Percentiles rank a stretch among this genome's conserved stretches.
Conservation (phyloP, 1,139 yeast species). For the Scheffersomyces cryptocercus region DNA sequence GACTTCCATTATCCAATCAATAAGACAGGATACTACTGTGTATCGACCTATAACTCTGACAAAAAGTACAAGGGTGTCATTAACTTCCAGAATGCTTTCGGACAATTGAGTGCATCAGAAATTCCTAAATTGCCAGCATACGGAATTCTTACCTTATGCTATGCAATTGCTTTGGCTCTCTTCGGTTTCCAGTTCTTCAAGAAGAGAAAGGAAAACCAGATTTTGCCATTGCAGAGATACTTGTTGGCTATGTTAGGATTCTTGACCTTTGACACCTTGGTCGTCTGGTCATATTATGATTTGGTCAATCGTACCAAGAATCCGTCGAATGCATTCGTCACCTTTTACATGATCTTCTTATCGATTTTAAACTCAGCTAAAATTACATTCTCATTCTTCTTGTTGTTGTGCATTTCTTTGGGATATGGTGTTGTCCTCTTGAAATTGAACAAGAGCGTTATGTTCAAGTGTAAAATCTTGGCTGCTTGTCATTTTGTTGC, state of each 20-base stretch:
- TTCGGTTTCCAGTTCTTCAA: constrained; percentile 86
- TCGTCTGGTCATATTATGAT: constrained; percentile 91
- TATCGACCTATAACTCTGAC: constrained; percentile 55
- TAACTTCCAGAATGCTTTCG: constrained; percentile 88
- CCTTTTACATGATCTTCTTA: constrained; percentile 73
- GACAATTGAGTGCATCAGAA: constrained; percentile 85
- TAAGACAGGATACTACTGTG: constrained; percentile 89
- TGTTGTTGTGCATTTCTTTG: constrained; percentile 78
- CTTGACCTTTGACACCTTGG: constrained; percentile 79
- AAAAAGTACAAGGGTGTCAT: constrained; percentile 62
- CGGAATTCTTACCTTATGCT: constrained; percentile 81
- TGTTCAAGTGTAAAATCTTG: constrained; percentile 79
- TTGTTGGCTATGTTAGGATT: constrained; percentile 82
- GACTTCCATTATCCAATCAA: constrained; percentile 64
- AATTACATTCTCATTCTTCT: constrained; percentile 84
- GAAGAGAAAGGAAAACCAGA: constrained; percentile 73
- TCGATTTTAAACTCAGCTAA: constrained; percentile 80
- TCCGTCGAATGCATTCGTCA: constrained; percentile 52
- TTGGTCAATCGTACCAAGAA: constrained; percentile 63
- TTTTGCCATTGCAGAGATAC: constrained; percentile 88
- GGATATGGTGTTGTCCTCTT: constrained; percentile 96
- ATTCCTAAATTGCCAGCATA: constrained; percentile 89
- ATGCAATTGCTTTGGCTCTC: constrained; percentile 75
- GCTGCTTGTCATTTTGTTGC: constrained; percentile 73
- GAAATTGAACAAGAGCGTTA: constrained; percentile 69